These are phyloP conservation scores for Euphrasia arctica DNA, from an alignment of 305 asterid genomes.

Conservation along the genomic window DNA sequence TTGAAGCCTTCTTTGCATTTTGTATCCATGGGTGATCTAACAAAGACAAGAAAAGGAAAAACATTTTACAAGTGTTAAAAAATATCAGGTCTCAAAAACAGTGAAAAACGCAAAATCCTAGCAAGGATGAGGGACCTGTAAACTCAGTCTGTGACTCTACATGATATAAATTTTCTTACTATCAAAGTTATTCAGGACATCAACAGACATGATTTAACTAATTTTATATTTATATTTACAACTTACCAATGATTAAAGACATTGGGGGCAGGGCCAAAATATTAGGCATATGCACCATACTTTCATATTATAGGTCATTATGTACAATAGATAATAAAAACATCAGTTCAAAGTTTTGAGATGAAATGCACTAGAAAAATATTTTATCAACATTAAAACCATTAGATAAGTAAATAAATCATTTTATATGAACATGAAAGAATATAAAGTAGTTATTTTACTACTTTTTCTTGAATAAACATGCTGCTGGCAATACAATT, in stretches of 20 bases:
- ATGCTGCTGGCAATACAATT: too few relatives aligned
- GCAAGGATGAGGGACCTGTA: too few relatives aligned
- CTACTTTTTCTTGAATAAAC: too few relatives aligned
- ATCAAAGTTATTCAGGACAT: background rate
- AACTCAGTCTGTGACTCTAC: too few relatives aligned
- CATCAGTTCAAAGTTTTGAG: constrained; percentile 2
- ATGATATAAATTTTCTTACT: background rate
- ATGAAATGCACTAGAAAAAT: background rate
- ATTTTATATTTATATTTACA: background rate
- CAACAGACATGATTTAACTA: background rate
- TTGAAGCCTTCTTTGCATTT: constrained; percentile 68
- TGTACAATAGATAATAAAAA: too few relatives aligned
- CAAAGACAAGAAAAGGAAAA: constrained; percentile 18
- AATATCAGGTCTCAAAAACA: background rate
- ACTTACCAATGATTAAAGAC: background rate
- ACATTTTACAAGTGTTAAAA: constrained; percentile 11
- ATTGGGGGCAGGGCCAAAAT: background rate
- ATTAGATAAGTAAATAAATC: background rate
- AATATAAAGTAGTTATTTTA: too few relatives aligned
- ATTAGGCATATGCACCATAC: background rate
- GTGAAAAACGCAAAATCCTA: too few relatives aligned
- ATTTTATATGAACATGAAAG: constrained; percentile 4
- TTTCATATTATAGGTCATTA: background rate
- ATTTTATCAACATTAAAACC: background rate
- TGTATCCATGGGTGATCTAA: constrained; percentile 84